Base-by-base conservation (phyloP, 257 asterid species). In the Rubia yunnanensis region DNA sequence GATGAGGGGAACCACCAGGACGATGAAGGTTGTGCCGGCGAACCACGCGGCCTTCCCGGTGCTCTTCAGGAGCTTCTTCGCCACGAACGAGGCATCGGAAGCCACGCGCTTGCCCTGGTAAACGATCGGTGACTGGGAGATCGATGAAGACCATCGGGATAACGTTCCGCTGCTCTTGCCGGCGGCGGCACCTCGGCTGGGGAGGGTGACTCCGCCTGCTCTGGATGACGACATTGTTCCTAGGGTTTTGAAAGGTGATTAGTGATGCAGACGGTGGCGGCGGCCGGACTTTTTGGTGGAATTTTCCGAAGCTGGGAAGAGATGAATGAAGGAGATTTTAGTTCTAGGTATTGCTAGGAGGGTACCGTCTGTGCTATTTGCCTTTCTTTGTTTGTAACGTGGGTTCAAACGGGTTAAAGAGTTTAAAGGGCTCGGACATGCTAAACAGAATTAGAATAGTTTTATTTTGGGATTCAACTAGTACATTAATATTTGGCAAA, bases 31-130 rank as follows among this genome's bases (percentile, higher is more conserved):
- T 52, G 95, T 89, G n/a, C 95, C 94, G 68, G 73, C 78, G 36
- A 86, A 81, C 96, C 96, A 86, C 46, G 96, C 89, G n/a, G 96
- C 96, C 74, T 82, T 89, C 9, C 96, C 95, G 66, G 95, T 89
- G 83, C 95, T 85, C 71, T 78, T 82, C 57, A 83, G 75, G 34
- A 86, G 95, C 55, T 82, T 83, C 77, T 76, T 85, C 18, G 86
- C 77, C 23, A 89, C 92, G 60, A 78, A 81, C 38, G 86, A 86
- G 55, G 87, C 78, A 23, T 83, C 92, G 6, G 82, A 68, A 20
- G 88, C 92, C 23, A 80, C 95, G 53, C 77, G 83, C 82, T 82
- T 89, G 65, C 97, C 91, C 39, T 69, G 79, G 81, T 89, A 79
- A 35, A 89, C 82, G 46, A 85, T 73, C 15, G 94, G 88, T 4